Evolutionary conservation across 139 green algal species (phyloP).

Genomic region (Diplosphaera chodatii): DNA sequence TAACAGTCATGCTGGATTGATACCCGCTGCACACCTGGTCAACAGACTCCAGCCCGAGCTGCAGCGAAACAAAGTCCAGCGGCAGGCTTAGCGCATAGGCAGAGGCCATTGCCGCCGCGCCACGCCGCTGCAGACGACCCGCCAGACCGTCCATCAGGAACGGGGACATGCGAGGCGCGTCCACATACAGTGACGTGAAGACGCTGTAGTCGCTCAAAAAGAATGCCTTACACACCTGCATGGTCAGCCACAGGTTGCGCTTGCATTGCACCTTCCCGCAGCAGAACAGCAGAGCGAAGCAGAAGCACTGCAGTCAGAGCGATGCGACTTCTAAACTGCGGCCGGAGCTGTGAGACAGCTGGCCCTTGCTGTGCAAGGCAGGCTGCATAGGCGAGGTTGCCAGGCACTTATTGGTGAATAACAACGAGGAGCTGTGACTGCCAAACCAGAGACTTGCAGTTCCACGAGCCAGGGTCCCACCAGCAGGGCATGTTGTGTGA

Average conservation of each 20-base stretch:
- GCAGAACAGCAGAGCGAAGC: too few relatives aligned
- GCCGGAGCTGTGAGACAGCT: too few relatives aligned
- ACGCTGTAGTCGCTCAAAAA: constrained; percentile 16
- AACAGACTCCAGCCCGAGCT: background rate
- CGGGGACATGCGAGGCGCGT: constrained; percentile 50
- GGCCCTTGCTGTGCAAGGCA: too few relatives aligned
- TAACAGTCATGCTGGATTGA: too few relatives aligned
- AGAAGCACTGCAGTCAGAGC: too few relatives aligned
- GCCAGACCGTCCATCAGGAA: constrained; percentile 62
- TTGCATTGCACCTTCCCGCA: too few relatives aligned
- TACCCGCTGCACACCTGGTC: background rate
- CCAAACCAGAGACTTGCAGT: too few relatives aligned
- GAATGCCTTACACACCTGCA: background rate
- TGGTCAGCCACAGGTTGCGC: too few relatives aligned
- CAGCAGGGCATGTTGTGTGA: constrained; percentile 35
- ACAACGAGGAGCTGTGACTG: too few relatives aligned
- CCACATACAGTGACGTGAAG: constrained; percentile 47
- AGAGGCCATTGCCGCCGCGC: background rate
- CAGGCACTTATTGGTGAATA: too few relatives aligned
- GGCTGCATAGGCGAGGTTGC: too few relatives aligned
- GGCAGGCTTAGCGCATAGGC: background rate
- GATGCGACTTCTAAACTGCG: too few relatives aligned
- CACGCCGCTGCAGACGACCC: constrained; percentile 4
- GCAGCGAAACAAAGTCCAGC: background rate
- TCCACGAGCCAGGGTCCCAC: constrained; percentile 4